Evolutionary conservation across 2,329 filamentous ascomycete genomes (phyloP), one percentile per base, ranked within the genome.

Genomic region (Verticillium tricorpus): DNA sequence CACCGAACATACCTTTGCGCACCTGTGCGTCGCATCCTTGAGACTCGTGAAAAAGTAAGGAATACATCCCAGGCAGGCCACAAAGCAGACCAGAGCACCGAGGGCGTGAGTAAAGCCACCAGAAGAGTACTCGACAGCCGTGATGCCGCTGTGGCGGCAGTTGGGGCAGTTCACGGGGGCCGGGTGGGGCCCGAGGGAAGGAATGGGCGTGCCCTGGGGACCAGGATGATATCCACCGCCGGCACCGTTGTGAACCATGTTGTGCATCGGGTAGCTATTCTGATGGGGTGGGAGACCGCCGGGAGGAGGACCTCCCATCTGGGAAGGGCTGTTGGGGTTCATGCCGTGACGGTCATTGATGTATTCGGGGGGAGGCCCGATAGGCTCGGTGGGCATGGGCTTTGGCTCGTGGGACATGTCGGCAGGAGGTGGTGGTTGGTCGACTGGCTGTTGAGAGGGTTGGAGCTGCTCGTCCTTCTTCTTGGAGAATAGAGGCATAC

Each of bases 1-100:
- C 45, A 17, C 25, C 25, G 5, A 39, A 63, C 63, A 17, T 62
- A 68, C 67, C 58, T 63, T 64, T 19, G 59, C 54, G 57, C 68
- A 69, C 52, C 65, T 67, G 45, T 69, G 68, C 7, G 61, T 61
- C 15, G 64, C 66, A 39, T 69, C 68, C 59, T 69, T 69, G 4
- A 69, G 45, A 0, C 62, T 61, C 0, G 60, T 60, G 7, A 69
- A 63, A 19, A 67, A 59, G 56, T 69, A 69, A 0, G 68, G 68
- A 45, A 69, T 66, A 35, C 67, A 69, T 1, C 68, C 67, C 12
- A 69, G 62, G 25, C 65, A 67, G 32, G 61, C 63, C 19, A 69
- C 59, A 35, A 62, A 68, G 39, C 67, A 69, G 8, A 62, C 61
- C 5, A 69, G 22, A 4, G 65, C 64, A 7, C 64, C 68, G 22